A percentile compares a stretch with the other conserved stretches of the same genome.
These are phyloP conservation scores for Eragrostis nindensis DNA, from an alignment of 176 grass and related monocot genomes.

Conservation along the genomic window DNA sequence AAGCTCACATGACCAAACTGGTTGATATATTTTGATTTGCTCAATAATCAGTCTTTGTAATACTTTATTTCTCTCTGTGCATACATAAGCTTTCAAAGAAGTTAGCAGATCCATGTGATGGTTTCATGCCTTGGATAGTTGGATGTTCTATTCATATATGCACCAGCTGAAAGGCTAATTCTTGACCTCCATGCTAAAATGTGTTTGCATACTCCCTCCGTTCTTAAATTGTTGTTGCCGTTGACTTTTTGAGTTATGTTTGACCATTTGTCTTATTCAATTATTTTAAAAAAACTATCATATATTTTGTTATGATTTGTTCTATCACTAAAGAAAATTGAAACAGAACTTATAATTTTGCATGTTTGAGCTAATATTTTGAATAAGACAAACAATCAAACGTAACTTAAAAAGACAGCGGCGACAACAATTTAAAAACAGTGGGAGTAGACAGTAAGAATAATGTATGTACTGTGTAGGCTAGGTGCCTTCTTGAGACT, in stretches of 20 bases:
- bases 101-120: not conserved
- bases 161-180: not conserved
- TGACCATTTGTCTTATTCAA: no score
- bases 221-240: no score
- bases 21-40: conserved; percentile 18
- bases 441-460: not conserved
- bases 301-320: no score
- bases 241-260: no score
- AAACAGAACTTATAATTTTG: no score
- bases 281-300: no score
- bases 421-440: no score
- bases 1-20: not conserved
- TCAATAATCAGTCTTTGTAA: not conserved
- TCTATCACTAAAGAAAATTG: no score
- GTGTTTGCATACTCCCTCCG: not conserved
- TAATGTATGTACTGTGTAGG: conserved; percentile 19
- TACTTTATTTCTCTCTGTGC: not conserved
- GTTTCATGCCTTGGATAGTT: conserved; percentile 8
- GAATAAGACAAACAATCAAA: no score
- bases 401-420: no score
- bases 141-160: conserved; percentile 21
- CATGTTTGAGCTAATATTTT: no score
- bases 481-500: not conserved
- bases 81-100: conserved; percentile 18
- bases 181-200: not conserved